Evolutionary conservation across 1,284 basidiomycete genomes (phyloP).

Genomic region (Bothia castanella): DNA sequence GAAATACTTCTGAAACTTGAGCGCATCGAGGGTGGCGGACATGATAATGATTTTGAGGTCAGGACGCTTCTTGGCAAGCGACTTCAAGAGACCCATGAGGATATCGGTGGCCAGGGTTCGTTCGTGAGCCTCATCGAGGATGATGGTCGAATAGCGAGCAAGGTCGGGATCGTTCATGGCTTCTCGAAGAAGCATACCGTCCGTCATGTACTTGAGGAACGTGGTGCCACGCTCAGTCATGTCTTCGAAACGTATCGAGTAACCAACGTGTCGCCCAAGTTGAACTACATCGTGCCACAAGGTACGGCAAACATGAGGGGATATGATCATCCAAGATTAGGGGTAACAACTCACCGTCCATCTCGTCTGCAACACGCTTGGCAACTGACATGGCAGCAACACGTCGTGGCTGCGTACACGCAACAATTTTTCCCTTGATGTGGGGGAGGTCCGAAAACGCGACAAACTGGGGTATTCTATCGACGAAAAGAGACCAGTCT

Average conservation of each 20-base stretch:
- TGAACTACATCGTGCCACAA: slow-evolving; percentile 50
- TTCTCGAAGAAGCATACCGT: slow-evolving; percentile 96
- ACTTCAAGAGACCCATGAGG: slow-evolving; percentile 87
- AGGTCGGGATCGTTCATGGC: slow-evolving; percentile 95
- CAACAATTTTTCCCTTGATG: slow-evolving; percentile 85
- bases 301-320: slow-evolving; percentile 5
- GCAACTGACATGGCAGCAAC: slow-evolving; percentile 98
- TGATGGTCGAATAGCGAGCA: slow-evolving; percentile 91
- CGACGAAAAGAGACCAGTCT: slow-evolving; percentile 26
- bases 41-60: slow-evolving; percentile 98
- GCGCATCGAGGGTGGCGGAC: slow-evolving; percentile 96
- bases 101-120: slow-evolving; percentile 98
- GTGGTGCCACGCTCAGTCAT: slow-evolving; percentile 91
- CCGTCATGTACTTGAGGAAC: slow-evolving; percentile 98
- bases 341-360: slow-evolving; percentile 70
- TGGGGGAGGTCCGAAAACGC: slow-evolving; percentile 91
- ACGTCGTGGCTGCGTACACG: slow-evolving; percentile 95
- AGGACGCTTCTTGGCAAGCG: slow-evolving; percentile 72
- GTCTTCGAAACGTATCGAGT: slow-evolving; percentile 98
- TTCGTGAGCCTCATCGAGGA: slow-evolving; percentile 98
- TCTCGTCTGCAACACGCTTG: slow-evolving; percentile 97
- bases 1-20: slow-evolving; percentile 98
- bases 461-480: slow-evolving; percentile 91
- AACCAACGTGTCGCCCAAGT: slow-evolving; percentile 93
- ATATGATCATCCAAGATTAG: neutral